Evolutionary conservation across 179 eudicot genomes (phyloP), one percentile per base, ranked within the genome.

Genomic region (Camellia oleifera): DNA sequence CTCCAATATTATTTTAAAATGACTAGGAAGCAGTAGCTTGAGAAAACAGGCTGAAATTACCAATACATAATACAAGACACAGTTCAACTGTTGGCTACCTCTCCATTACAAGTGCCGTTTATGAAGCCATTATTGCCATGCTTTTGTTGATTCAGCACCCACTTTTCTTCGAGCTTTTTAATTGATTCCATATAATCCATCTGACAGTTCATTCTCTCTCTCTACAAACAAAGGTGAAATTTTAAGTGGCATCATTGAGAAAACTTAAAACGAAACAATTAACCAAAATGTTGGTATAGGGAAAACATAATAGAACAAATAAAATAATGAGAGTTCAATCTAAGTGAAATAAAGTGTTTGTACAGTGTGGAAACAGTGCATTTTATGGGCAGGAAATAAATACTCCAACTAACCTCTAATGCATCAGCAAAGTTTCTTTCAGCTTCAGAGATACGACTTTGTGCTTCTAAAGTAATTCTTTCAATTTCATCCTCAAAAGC

Each of bases 111-210:
- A 69, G 77, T 65, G n/a, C 88, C 89, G 84, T 81, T 83, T 70
- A 17, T 77, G 66, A 85, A 85, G 45, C 95, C 97, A 83, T 94
- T 90, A 61, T 60, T 88, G 56, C 82, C 91, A 78, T 86, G 92
- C 81, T 90, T 89, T 80, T 88, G 92, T 70, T 92, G 92, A 85
- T 94, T 96, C 80, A 79, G 69, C 80, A 85, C 78, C 97, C 93
- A 92, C 86, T 94, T 94, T 84, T 94, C 99, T 86, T 94, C 98
- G 54, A 96, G 98, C 91, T 92, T 88, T 83, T 96, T 94, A 74
- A 96, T 88, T 78, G 99, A 92, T 77, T 96, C 98, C 87, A 96
- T 88, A 85, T 96, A 96, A 79, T 96, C 97, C 98, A 94, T 96
- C 91, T 96, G 98, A 82, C 98, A 96, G 82, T 92, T 94, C 62